Base-by-base conservation (phyloP, 2,329 filamentous ascomycete genomes). In the Cytospora mali region DNA sequence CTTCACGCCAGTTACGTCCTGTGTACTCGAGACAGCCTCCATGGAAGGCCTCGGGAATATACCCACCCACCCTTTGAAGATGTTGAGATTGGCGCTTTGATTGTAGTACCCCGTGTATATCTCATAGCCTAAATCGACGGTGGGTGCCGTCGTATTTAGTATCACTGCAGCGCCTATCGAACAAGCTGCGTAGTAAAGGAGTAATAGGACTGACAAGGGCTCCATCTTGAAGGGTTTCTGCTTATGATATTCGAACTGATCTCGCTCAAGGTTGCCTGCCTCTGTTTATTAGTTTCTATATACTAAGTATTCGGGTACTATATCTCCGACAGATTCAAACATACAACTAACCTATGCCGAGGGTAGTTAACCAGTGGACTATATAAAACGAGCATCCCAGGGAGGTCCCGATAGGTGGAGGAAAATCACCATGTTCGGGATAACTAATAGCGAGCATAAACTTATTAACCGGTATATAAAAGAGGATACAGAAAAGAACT, bases 31-130 rank as follows among this genome's bases (percentile, higher is more conserved):
- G 18, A n/a, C 23, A 6, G 6, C 1, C n/a, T 10, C 9, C 2
- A 14, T 1, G 16, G 7, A 28, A 16, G 16, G 11, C 3, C 16
- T 4, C 13, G 35, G 3, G 27, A 13, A 16, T 2, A 28, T 5
- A 42, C n/a, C n/a, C 23, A 21, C 29, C 16, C 35, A 55, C 58
- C 58, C 58, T 33, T 61, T 61, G 23, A 55, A 61, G 21, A 61
- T 29, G 6, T 61, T 61, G 23, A 56, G 18, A 13, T 50, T 14
- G 3, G 58, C 27, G 14, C 39, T 55, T 16, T 50, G 28, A 29
- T 61, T 61, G n/a, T 55, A 51, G n/a, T 61, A 61, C 16, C 58
- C 58, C 18, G 49, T 10, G 13, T 61, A 61, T 6, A 55, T 42
- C 21, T 53, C 58, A n/a, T 61, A 61, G n/a, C 39, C 58, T 13